These are phyloP conservation scores for Globisporangium polare DNA, from an alignment of 352 stramenopile species.

Conservation along the genomic window DNA sequence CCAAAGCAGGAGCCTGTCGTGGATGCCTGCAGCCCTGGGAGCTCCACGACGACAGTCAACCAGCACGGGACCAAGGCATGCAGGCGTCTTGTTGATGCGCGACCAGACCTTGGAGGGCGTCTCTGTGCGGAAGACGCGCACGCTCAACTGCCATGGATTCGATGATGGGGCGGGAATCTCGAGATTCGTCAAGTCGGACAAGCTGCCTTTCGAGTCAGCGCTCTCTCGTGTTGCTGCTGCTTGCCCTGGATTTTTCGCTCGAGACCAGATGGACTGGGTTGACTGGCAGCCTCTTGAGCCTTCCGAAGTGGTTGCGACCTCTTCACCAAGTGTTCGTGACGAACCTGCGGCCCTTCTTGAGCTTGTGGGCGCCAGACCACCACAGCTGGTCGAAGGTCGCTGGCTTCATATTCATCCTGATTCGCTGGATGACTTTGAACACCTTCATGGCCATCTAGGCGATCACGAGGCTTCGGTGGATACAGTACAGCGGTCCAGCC, in stretches of 20 bases:
- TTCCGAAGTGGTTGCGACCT: neutral
- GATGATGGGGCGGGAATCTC: neutral
- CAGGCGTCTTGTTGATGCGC: neutral
- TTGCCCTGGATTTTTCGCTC: neutral
- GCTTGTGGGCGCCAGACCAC: neutral
- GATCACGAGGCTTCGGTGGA: too few species aligned
- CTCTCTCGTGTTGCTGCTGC: neutral
- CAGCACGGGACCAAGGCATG: neutral
- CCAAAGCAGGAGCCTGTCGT: too few species aligned
- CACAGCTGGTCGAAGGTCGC: neutral
- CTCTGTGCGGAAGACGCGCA: too few species aligned
- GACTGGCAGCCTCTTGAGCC: neutral
- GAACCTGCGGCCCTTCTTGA: neutral
- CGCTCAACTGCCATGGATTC: neutral
- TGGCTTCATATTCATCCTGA: neutral
- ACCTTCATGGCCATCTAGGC: too few species aligned
- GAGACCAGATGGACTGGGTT: slow-evolving; percentile 2
- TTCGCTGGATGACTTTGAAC: neutral
- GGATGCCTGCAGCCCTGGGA: neutral
- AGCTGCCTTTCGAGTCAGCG: neutral
- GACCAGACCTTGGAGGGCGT: neutral
- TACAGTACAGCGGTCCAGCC: neutral
- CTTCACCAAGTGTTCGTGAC: neutral
- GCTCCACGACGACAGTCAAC: neutral
- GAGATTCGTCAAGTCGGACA: slow-evolving; percentile 1